A percentile compares a stretch with the other conserved stretches of the same genome.
These are phyloP conservation scores for Solanum tacnaense DNA, from an alignment of 257 asterid genomes.

Conservation along the genomic window DNA sequence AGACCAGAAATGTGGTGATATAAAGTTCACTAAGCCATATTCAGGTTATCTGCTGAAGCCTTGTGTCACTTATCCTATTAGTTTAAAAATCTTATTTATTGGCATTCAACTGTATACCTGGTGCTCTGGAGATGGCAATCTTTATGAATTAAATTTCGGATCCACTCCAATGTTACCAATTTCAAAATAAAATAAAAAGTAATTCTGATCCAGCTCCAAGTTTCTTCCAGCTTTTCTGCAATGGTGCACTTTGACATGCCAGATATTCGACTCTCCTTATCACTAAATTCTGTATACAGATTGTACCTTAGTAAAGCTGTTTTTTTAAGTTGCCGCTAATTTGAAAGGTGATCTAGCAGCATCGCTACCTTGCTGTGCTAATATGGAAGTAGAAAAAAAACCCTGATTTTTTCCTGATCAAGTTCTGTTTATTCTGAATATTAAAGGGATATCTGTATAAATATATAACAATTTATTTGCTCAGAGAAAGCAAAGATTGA, in stretches of 20 bases:
- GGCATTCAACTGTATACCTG: background rate
- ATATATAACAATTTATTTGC: background rate
- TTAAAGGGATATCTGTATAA: background rate
- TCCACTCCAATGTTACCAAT: background rate
- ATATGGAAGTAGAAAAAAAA: background rate
- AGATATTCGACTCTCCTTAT: background rate
- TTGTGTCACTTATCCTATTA: background rate
- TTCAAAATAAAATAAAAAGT: background rate
- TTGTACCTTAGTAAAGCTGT: background rate
- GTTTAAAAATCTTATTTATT: background rate
- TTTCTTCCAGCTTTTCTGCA: conserved; percentile 2
- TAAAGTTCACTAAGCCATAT: background rate
- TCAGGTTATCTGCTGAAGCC: background rate
- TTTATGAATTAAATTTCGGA: background rate
- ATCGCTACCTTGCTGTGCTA: background rate
- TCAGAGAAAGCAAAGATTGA: background rate
- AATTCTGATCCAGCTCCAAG: background rate
- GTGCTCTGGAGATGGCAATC: background rate
- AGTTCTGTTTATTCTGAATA: background rate
- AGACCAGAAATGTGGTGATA: background rate
- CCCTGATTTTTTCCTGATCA: background rate
- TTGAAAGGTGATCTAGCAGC: background rate
- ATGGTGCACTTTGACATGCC: background rate
- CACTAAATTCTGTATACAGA: background rate
- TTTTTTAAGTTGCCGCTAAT: background rate